Conservation (phyloP, 2,329 filamentous ascomycete genomes). For the Balansia obtecta region DNA sequence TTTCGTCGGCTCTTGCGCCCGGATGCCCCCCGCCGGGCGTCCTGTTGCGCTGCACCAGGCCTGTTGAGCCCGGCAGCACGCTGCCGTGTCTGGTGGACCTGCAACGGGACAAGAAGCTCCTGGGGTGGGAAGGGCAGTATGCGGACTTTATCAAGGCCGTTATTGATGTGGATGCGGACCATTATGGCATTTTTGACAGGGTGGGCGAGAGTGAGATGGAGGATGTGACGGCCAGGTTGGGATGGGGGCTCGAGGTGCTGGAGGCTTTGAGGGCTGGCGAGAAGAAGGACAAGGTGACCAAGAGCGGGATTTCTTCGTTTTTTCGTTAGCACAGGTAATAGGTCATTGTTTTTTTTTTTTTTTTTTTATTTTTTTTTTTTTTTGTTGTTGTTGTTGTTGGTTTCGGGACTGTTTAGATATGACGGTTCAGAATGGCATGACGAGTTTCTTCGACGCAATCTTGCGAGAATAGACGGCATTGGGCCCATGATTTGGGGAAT, state of each 20-base stretch:
- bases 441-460: no score
- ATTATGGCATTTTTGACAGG: constrained; percentile 17
- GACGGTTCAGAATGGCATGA: no score
- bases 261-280: not conserved
- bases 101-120: constrained; percentile 13
- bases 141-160: constrained; percentile 17
- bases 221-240: constrained; percentile 7
- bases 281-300: not conserved
- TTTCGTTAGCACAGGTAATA: no score
- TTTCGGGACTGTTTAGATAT: no score
- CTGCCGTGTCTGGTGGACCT: constrained; percentile 14
- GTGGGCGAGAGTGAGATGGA: constrained; percentile 4
- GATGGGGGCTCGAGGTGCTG: constrained; percentile 6
- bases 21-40: constrained; percentile 14
- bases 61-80: constrained; percentile 4
- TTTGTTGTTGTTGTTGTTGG: no score
- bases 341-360: no score
- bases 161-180: constrained; percentile 15
- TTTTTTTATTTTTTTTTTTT: no score
- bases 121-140: constrained; percentile 17
- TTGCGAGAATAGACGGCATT: no score
- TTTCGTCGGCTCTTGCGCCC: not conserved
- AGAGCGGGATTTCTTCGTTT: not conserved
- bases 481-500: no score
- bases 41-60: constrained; percentile 12